Evolutionary conservation across 1,139 yeast genomes (phyloP).

Genomic region (Candida pseudoviswanathii): DNA sequence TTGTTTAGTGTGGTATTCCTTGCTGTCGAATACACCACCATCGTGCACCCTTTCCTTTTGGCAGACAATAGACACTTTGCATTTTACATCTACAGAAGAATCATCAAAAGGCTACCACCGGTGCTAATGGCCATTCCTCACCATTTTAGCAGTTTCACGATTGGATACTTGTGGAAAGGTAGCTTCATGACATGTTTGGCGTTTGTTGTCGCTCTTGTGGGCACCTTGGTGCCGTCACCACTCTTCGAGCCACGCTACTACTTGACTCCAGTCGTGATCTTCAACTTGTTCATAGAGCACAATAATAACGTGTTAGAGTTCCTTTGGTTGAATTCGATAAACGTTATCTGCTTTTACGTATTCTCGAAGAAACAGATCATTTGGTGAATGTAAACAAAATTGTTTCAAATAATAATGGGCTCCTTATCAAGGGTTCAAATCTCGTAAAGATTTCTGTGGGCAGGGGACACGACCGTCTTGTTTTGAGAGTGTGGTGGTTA

Average conservation of each 20-base stretch:
- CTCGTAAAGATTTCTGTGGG: neutral
- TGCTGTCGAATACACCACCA: slow-evolving; percentile 56
- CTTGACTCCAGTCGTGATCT: slow-evolving; percentile 75
- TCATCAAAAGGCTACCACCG: slow-evolving; percentile 42
- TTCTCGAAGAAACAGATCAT: slow-evolving; percentile 64
- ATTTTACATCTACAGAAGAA: slow-evolving; percentile 74
- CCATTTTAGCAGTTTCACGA: slow-evolving; percentile 64
- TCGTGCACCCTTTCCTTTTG: slow-evolving; percentile 84
- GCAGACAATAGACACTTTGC: slow-evolving; percentile 96
- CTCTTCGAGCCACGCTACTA: slow-evolving; percentile 92
- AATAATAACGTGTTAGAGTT: slow-evolving; percentile 56
- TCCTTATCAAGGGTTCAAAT: neutral
- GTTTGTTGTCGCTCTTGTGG: slow-evolving; percentile 46
- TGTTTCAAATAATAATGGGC: neutral
- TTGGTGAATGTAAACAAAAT: slow-evolving; percentile 54
- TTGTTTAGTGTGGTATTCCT: neutral
- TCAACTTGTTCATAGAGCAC: slow-evolving; percentile 63
- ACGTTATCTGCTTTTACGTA: slow-evolving; percentile 51
- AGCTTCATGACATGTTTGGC: slow-evolving; percentile 23
- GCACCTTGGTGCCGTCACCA: slow-evolving; percentile 82
- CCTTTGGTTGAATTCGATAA: slow-evolving; percentile 59
- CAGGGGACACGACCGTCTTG: neutral
- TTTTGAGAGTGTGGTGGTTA: too few species aligned
- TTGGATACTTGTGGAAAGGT: neutral
- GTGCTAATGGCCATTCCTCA: slow-evolving; percentile 56